Conservation (phyloP, 2,329 filamentous ascomycete genomes). For the Alternaria panax region DNA sequence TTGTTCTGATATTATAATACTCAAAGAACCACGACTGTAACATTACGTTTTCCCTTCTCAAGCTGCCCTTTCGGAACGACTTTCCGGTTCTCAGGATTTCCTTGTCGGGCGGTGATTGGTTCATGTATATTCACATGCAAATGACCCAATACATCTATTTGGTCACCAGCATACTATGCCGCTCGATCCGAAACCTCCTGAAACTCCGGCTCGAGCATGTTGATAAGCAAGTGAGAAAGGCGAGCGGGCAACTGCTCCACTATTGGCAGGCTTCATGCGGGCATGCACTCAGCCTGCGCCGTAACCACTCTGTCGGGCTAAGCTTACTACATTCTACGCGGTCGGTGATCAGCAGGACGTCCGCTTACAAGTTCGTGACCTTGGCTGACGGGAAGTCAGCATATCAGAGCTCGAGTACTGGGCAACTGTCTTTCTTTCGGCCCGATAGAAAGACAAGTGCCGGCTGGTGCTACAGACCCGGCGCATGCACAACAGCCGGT, state of each 20-base stretch:
- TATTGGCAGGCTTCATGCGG: neutral
- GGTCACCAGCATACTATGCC: neutral
- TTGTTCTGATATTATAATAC: neutral
- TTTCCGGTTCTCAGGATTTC: neutral
- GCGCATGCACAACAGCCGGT: neutral
- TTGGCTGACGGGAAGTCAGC: neutral
- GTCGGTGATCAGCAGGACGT: constrained; percentile 4
- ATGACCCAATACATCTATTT: neutral
- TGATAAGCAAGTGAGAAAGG: neutral
- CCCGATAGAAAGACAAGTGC: neutral
- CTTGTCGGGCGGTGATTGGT: neutral
- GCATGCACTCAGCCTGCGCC: neutral
- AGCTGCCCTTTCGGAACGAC: neutral
- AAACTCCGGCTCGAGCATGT: neutral
- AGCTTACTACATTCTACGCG: neutral
- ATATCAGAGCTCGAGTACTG: neutral
- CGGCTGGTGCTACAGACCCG: neutral
- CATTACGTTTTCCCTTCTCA: too few species aligned
- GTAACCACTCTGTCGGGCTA: neutral
- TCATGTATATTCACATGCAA: neutral
- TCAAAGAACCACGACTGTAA: neutral
- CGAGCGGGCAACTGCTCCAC: neutral
- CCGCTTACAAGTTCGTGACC: neutral
- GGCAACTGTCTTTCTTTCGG: neutral
- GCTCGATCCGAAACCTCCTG: neutral